Base-by-base conservation (phyloP, 148 eudicot species). In the Dysphania ambrosioides region DNA sequence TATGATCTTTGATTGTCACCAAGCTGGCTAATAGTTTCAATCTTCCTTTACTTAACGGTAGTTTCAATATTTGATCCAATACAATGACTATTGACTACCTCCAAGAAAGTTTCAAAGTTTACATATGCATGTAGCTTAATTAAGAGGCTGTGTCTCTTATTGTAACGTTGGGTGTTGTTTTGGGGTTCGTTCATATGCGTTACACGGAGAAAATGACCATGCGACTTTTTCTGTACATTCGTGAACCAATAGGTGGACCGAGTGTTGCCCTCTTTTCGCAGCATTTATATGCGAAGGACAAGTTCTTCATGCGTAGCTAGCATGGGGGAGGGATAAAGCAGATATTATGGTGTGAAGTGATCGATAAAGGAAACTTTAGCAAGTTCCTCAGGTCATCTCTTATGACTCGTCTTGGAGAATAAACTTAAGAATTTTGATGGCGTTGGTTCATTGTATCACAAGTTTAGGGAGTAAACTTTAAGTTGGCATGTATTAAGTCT, bases 31-130 rank as follows among this genome's bases (percentile, higher is more conserved):
- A 30, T 32, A 40, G 36, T 27, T 65, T 19, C 18, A 34, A 2
- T 16, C 10, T 10, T 24, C n/a, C 16, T 6, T 26, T 64, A 8
- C 19, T 18, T 53, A 8, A 26, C 29, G 82, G 79, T 82, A 91
- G 97, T n/a, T n/a, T n/a, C n/a, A n/a, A n/a, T n/a, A 74, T 91
- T 83, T 83, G 1, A 78, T 91, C 6, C 85, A 88, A 19, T 73
- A 80, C 73, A 90, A 83, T 24, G 97, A 91, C 75, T 88, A 91
- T 84, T 24, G 97, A 91, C 75, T 88, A 91, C 75, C 83, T 82
- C 59, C 73, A 66, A 53, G 90, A 89, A 77, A 83, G 87, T 64
- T 71, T 79, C 73, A 81, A 76, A 44, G 77, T 79, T n/a, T 41
- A 72, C 93, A 26, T 85, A 83, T 66, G n/a, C n/a, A n/a, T n/a